Evolutionary conservation across 2,329 filamentous ascomycete genomes (phyloP), one percentile per base, ranked within the genome.

Genomic region (Diaporthe capsici): DNA sequence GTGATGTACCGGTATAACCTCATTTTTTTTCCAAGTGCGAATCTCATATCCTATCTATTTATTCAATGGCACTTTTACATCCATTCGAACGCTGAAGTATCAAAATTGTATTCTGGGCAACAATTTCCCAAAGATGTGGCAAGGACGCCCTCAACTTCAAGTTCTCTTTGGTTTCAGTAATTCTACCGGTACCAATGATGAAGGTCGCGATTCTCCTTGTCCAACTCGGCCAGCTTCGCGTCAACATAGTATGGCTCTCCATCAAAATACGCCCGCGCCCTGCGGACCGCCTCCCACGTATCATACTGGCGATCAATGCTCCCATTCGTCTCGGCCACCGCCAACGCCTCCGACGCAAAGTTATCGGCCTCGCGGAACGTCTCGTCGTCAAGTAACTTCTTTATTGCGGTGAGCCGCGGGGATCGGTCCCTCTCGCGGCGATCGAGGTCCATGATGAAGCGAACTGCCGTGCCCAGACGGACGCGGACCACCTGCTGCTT

Each of bases 381-480:
- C 8, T 65, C 60, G 15, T 28, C 60, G n/a, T 65, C 60, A 22
- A 65, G 60, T 42, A 65, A 28, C 8, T 65, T 65, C 60, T 65
- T 65, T 1, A 65, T 65, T 42, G 51, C n/a, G n/a, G 5, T 55
- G 13, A 55, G 51, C 15, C 51, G 51, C 8, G 51, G 51, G 28
- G n/a, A 55, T 10, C 51, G 51, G 28, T 12, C 51, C 51, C 28
- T n/a, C 51, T 55, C 49, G 13, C 51, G 51, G 51, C 51, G 51
- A 10, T 55, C 51, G 51, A 55, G 51, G 8, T 28, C 12, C 25
- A 55, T 55, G 51, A 31, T 28, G 28, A 55, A 55, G n/a, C 51
- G 51, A 55, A 55, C 51, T 12, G 51, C 51, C 28, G 51, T 55
- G 51, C 28, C 10, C 5, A 55, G 13, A 25, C 51, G 22, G 58